Base-by-base conservation (phyloP, 768 basidiomycete species). In the Cystobasidium onofrii region DNA sequence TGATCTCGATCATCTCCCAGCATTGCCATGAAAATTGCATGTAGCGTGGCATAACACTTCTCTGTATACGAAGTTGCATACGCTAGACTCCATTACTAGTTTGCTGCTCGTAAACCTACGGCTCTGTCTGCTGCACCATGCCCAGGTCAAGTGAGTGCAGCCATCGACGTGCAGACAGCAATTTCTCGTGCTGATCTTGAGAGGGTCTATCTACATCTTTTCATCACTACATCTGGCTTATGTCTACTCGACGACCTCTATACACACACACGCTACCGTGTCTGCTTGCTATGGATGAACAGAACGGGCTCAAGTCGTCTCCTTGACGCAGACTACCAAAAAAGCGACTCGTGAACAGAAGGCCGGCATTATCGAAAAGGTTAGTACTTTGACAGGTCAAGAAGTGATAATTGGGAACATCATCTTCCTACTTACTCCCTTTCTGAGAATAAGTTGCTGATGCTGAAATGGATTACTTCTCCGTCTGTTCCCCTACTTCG, bases 251-350 rank as follows among this genome's bases (percentile, higher is more conserved):
- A 23, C 13, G 10, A 29, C 25, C 31, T 12, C 3, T 27, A 4
- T 20, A 34, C 31, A 15, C 57, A 34, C 4, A 9, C 57, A 60
- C 33, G 6, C 10, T 54, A 10, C 52, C 17, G 18, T 34, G 44
- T 39, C 27, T 20, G 31, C 18, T 31, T 23, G 1, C 69, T 10
- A 75, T 75, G 77, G 77, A 76, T 65, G 75, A 20, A 77, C 78
- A 23, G 78, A 78, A 74, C 77, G 80, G 18, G 75, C 80, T 66
- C 78, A 76, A 55, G 76, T 81, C 91, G 92, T 97, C 39, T 90
- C 94, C 31, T 84, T 99, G 79, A 93, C 96, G 54, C 92, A 97
- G 84, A 93, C 95, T 80, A 84, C 87, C 12, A 93, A 95, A 82
- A 94, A 96, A 85, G 77, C 77, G 9, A 92, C 90, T 29, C 89